Conservation (phyloP, 306 rosid genomes). For the Corylus avellana region DNA sequence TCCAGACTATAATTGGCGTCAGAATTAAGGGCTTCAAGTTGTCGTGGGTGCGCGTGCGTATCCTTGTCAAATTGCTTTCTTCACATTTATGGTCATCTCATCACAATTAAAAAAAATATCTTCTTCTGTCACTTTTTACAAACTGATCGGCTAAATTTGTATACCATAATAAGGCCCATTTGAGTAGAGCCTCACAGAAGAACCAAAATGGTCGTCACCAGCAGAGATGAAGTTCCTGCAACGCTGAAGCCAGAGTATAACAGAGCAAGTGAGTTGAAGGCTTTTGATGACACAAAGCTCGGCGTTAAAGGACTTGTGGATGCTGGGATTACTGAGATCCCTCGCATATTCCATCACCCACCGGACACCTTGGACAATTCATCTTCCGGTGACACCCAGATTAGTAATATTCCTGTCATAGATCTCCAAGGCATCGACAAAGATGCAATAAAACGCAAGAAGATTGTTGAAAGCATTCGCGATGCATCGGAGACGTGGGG, state of each 20-base stretch:
- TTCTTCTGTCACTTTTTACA: too few relatives aligned
- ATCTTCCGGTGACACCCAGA: neutral
- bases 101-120: too few relatives aligned
- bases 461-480: conserved; percentile 21
- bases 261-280: conserved; percentile 40
- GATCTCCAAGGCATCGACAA: conserved; percentile 31
- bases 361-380: conserved; percentile 12
- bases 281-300: conserved; percentile 54
- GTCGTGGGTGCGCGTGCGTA: too few relatives aligned
- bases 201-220: conserved; percentile 9
- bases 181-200: neutral
- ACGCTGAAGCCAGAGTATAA: conserved; percentile 3
- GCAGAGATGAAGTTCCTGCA: conserved; percentile 3
- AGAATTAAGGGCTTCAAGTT: too few relatives aligned
- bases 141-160: too few relatives aligned
- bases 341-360: conserved; percentile 45
- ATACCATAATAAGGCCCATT: neutral
- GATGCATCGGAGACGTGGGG: conserved; percentile 45
- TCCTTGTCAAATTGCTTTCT: too few relatives aligned
- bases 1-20: too few relatives aligned
- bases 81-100: too few relatives aligned
- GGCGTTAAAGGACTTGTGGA: conserved; percentile 77
- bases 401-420: conserved; percentile 41
- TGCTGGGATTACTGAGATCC: conserved; percentile 53
- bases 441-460: conserved; percentile 16